Evolutionary conservation across 371 early-diverging fungal species (phyloP).

Genomic region (Actinomucor elegans): DNA sequence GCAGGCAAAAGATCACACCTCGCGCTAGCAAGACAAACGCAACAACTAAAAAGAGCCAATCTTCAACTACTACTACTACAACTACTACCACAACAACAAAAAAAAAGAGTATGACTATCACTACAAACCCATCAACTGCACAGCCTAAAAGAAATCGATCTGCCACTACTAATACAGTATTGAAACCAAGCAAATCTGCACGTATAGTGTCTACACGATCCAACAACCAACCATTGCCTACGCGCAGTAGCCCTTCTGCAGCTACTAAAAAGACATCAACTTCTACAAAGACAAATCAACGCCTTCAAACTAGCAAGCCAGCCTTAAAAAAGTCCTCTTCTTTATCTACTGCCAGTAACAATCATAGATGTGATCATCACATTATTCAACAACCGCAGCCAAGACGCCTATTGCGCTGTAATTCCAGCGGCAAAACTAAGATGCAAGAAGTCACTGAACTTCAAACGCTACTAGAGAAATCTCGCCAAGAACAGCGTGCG

Average conservation of each 20-base stretch:
- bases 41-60: background rate
- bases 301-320: background rate
- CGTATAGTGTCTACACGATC: background rate
- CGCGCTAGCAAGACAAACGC: background rate
- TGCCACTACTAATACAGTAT: background rate
- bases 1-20: background rate
- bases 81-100: background rate
- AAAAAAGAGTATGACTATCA: too few relatives aligned
- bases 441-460: constrained; percentile 8
- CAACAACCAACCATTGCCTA: background rate
- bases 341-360: background rate
- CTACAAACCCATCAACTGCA: background rate
- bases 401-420: background rate
- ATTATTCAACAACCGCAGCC: background rate
- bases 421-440: constrained; percentile 3
- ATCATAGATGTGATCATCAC: background rate
- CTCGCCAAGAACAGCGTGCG: constrained; percentile 24
- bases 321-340: constrained; percentile 3
- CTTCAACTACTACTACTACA: background rate
- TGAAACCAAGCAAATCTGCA: constrained; percentile 16
- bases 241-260: constrained; percentile 5
- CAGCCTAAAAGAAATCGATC: constrained; percentile 4
- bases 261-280: background rate
- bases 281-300: background rate
- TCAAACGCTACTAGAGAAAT: constrained; percentile 20